phyloP scores from a whole-genome alignment of 2,329 filamentous ascomycete genomes.

The Erysiphe neolycopersici region DNA sequence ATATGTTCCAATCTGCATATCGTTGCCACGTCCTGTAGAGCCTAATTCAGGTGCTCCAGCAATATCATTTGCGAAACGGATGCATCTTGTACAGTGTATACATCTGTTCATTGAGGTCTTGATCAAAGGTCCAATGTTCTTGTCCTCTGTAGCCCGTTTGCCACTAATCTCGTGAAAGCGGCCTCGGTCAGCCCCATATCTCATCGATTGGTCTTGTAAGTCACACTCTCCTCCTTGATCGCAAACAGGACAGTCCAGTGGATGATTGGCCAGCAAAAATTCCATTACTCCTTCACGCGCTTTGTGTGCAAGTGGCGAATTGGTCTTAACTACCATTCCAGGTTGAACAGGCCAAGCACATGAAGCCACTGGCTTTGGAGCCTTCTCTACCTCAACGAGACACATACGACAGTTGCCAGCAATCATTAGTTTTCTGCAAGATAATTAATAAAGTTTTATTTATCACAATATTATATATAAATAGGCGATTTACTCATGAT shows the following conservation, averaged over 20 bases:
- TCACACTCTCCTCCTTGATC: constrained; percentile 98
- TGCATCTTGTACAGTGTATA: constrained; percentile 94
- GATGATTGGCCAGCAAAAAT: constrained; percentile 88
- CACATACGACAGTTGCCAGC: constrained; percentile 99
- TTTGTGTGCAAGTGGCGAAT: constrained; percentile 89
- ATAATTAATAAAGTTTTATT: constrained; percentile 2
- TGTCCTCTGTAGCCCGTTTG: constrained; percentile 96
- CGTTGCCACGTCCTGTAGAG: constrained; percentile 82
- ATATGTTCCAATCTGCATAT: constrained; percentile 95
- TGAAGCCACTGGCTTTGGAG: constrained; percentile 90
- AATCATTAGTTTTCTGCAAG: constrained; percentile 79
- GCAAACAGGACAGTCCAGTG: constrained; percentile 88
- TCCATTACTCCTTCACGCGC: constrained; percentile 98
- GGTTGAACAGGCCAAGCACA: constrained; percentile 98
- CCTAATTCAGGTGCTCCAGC: constrained; percentile 89
- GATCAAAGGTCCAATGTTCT: constrained; percentile 93
- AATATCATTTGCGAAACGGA: constrained; percentile 93
- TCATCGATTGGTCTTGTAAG: constrained; percentile 97
- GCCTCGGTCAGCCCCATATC: constrained; percentile 85
- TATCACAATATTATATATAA: constrained; percentile 3
- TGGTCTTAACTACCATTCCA: constrained; percentile 97
- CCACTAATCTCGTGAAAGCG: constrained; percentile 89
- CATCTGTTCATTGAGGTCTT: constrained; percentile 99
- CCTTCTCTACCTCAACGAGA: constrained; percentile 87
- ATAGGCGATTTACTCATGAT: constrained; percentile 54